These are phyloP conservation scores for Forsythia suspensa DNA, from an alignment of 257 asterid genomes.

Conservation along the genomic window DNA sequence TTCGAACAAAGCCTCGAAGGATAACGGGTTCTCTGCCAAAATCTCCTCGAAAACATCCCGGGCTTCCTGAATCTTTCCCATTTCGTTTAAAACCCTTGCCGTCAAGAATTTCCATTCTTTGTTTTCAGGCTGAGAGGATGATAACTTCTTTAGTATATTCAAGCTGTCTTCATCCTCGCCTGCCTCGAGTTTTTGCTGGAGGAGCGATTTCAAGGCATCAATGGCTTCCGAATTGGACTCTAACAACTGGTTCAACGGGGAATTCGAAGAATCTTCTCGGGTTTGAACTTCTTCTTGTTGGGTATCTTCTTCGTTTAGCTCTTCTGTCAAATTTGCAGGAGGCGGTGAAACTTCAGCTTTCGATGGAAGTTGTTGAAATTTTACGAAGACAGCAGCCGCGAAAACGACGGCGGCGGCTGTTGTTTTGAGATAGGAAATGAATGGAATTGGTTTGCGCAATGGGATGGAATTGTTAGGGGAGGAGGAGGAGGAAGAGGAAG, in stretches of 20 bases:
- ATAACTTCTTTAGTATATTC: conserved; percentile 44
- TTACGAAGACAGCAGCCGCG: conserved; percentile 56
- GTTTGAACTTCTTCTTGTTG: neutral
- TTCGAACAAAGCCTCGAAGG: conserved; percentile 69
- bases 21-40: conserved; percentile 47
- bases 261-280: conserved; percentile 19
- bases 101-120: conserved; percentile 62
- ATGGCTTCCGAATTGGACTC: conserved; percentile 57
- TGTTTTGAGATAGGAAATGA: conserved; percentile 46
- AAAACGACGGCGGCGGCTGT: conserved; percentile 50
- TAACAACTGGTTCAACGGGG: conserved; percentile 47
- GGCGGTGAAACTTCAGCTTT: conserved; percentile 38
- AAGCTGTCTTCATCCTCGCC: conserved; percentile 73
- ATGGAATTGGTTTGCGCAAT: conserved; percentile 17
- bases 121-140: conserved; percentile 66
- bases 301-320: conserved; percentile 5
- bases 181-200: conserved; percentile 61
- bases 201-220: conserved; percentile 51
- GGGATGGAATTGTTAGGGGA: conserved; percentile 21
- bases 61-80: conserved; percentile 62
- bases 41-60: conserved; percentile 61
- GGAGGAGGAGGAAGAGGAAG: conserved; percentile 16
- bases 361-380: conserved; percentile 24
- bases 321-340: conserved; percentile 36
- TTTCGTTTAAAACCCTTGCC: conserved; percentile 65